Conservation (phyloP, 331 rosid genomes). For the Acacia concinna region DNA sequence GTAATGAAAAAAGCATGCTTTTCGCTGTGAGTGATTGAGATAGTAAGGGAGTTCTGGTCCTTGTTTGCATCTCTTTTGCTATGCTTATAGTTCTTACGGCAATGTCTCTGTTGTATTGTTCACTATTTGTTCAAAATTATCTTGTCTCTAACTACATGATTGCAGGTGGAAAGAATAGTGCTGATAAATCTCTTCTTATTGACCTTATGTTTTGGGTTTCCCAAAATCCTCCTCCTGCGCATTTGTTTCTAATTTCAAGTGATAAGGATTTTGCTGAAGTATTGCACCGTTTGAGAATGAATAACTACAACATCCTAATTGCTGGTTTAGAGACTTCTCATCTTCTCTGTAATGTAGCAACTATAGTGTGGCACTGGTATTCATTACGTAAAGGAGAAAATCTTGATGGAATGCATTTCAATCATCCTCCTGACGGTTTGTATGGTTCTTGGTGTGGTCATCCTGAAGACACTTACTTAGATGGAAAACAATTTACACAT, state of each 20-base stretch:
- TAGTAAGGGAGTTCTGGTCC: neutral
- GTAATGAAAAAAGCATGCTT: neutral
- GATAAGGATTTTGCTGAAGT: slow-evolving; percentile 73
- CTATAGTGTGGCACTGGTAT: slow-evolving; percentile 87
- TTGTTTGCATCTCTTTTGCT: neutral
- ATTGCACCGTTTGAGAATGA: slow-evolving; percentile 80
- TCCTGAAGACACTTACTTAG: slow-evolving; percentile 48
- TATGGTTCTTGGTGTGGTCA: slow-evolving; percentile 78
- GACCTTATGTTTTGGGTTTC: slow-evolving; percentile 92
- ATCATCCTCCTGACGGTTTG: slow-evolving; percentile 79
- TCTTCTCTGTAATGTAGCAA: slow-evolving; percentile 81
- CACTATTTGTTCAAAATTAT: slow-evolving; percentile 6
- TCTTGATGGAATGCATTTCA: slow-evolving; percentile 63
- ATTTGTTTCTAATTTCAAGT: slow-evolving; percentile 79
- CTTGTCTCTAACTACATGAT: neutral
- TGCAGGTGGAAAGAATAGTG: slow-evolving; percentile 89
- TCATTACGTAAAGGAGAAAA: slow-evolving; percentile 66
- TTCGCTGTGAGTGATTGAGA: neutral
- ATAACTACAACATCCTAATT: slow-evolving; percentile 81
- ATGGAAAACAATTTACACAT: slow-evolving; percentile 35
- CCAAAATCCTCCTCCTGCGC: slow-evolving; percentile 96
- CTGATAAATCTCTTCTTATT: slow-evolving; percentile 77
- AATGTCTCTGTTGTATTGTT: neutral
- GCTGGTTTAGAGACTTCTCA: slow-evolving; percentile 57
- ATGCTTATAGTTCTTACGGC: neutral